Conservation (phyloP, 306 rosid genomes). For the Lathyrus aphaca region DNA sequence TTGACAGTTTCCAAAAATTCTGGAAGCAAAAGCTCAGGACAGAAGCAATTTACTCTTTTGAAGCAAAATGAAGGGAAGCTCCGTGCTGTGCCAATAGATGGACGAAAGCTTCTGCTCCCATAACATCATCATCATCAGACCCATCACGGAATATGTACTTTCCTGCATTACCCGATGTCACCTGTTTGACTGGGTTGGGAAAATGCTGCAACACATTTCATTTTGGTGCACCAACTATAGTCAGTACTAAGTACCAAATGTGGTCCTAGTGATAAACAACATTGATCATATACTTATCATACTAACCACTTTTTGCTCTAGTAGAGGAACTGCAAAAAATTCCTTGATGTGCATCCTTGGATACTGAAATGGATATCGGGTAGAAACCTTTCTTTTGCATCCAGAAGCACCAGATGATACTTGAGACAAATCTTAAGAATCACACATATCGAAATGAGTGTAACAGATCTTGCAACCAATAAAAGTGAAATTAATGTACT, state of each 20-base stretch:
- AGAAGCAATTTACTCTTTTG: constrained; percentile 66
- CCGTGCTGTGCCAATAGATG: constrained; percentile 65
- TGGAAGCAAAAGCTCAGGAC: constrained; percentile 38
- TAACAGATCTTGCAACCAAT: constrained; percentile 28
- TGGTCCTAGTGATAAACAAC: constrained; percentile 29
- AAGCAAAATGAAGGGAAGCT: constrained; percentile 65
- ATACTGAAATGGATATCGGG: constrained; percentile 62
- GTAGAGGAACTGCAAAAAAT: constrained; percentile 54
- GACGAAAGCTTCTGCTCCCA: constrained; percentile 71
- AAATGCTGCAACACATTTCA: constrained; percentile 51
- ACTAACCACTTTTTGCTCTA: constrained; percentile 55
- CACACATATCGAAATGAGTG: constrained; percentile 41
- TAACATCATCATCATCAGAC: constrained; percentile 49
- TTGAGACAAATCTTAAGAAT: constrained; percentile 60
- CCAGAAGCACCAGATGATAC: constrained; percentile 50
- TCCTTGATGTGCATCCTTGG: constrained; percentile 66
- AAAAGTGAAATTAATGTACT: constrained; percentile 3
- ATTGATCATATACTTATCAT: constrained; percentile 27
- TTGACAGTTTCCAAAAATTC: constrained; percentile 2
- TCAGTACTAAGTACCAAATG: constrained; percentile 41
- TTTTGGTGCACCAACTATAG: constrained; percentile 38
- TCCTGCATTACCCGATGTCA: constrained; percentile 64
- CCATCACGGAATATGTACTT: constrained; percentile 56
- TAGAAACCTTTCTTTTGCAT: constrained; percentile 63
- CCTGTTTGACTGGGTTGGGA: constrained; percentile 49